Percentiles rank a stretch among this genome's conserved stretches.
Evolutionary conservation across 2,329 filamentous ascomycete genomes (phyloP).

Genomic region (Phaeophleospora eucalypticola): DNA sequence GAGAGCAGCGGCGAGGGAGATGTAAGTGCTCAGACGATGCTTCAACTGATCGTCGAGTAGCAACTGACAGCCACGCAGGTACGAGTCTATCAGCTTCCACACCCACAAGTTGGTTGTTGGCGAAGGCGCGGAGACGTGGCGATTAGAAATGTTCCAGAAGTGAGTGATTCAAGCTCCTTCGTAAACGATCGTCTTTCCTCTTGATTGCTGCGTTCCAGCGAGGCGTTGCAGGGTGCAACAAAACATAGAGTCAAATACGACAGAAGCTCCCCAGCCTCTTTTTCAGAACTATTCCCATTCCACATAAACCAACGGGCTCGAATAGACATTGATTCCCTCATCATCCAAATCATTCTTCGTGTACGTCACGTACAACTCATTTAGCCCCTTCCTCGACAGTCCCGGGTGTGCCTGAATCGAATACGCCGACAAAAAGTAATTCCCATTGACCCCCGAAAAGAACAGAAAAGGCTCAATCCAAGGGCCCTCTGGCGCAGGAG

Average conservation of each 20-base stretch:
- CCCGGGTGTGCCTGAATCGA: constrained; percentile 22
- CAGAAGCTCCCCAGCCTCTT: too few species aligned
- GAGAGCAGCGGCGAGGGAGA: constrained; percentile 43
- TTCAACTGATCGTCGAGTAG: not conserved
- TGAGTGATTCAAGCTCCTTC: not conserved
- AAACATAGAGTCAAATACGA: too few species aligned
- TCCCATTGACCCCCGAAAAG: constrained; percentile 19
- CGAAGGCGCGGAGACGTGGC: constrained; percentile 61
- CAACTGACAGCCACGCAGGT: constrained; percentile 26
- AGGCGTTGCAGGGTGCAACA: too few species aligned
- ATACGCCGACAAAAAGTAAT: constrained; percentile 15
- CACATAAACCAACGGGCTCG: too few species aligned
- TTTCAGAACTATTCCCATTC: too few species aligned
- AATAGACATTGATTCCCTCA: too few species aligned
- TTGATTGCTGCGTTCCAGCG: not conserved
- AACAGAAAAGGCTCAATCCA: constrained; percentile 25
- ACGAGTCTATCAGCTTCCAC: constrained; percentile 40
- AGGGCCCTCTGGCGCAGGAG: constrained; percentile 29
- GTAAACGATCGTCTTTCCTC: not conserved
- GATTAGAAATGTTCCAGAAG: constrained; percentile 16
- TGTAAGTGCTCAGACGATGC: constrained; percentile 24
- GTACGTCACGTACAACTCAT: too few species aligned
- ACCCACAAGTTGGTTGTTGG: constrained; percentile 56
- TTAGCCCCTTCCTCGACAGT: too few species aligned
- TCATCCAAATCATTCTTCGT: too few species aligned